Percentiles rank a stretch among this genome's conserved stretches.
Evolutionary conservation across 306 rosid genomes (phyloP).

Genomic region (Castanea mollissima): DNA sequence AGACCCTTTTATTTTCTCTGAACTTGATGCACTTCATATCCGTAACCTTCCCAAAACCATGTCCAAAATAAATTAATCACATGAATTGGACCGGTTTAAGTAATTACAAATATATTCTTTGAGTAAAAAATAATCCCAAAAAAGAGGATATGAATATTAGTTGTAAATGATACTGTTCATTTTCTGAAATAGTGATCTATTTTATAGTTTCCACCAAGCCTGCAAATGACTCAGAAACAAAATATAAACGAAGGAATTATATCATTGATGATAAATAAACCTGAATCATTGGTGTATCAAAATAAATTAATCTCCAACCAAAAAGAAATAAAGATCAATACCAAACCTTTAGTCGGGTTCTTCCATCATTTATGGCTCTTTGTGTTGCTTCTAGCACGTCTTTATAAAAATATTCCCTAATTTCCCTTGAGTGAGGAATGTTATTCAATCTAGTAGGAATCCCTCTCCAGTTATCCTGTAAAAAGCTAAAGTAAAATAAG

Average conservation of each 20-base stretch:
- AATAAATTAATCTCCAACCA: neutral
- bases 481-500: conserved; percentile 47
- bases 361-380: conserved; percentile 68
- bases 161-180: neutral
- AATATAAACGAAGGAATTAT: neutral
- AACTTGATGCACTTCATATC: neutral
- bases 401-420: conserved; percentile 77
- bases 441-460: conserved; percentile 91
- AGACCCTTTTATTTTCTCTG: neutral
- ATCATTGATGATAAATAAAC: neutral
- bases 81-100: neutral
- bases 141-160: neutral
- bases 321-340: neutral
- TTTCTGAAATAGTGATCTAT: neutral
- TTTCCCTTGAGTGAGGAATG: conserved; percentile 92
- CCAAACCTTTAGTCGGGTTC: conserved; percentile 69
- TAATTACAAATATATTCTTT: neutral
- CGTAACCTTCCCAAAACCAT: neutral
- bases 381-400: conserved; percentile 83
- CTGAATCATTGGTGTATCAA: neutral
- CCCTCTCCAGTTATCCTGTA: conserved; percentile 93
- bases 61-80: neutral
- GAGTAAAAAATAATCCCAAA: neutral
- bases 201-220: neutral
- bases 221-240: neutral